Base-by-base conservation (phyloP, 371 early-diverging fungal genomes). In the Mucor sp. region DNA sequence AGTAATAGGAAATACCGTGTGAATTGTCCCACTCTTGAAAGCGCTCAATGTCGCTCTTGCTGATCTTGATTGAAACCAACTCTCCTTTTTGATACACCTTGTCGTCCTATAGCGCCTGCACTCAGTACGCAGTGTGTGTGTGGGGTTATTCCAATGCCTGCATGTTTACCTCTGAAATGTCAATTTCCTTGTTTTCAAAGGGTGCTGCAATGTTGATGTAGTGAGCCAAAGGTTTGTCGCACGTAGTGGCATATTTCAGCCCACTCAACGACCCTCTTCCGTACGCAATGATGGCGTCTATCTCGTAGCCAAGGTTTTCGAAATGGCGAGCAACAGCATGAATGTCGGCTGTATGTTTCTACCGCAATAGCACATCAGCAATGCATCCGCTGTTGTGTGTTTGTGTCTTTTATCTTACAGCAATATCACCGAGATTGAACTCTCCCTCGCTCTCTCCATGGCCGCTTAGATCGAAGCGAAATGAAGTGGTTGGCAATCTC, bases 381-480 rank as follows among this genome's bases (percentile, higher is more conserved):
- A 50, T 47, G 27, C 27, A 53, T 53, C 14, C 15, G 44, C 21
- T 33, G 32, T 2, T 19, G 3, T 35, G 37, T 57, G 2, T 39
- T 23, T 57, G 2, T 39, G 25, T 59, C 6, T 14, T 14, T 11
- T 4, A 30, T 32, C 23, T 68, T 64, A 71, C 84, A 21, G 58
- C 66, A 65, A 83, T 78, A 62, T 82, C 72, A 21, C 77, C 76
- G 58, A 71, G 78, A n/a, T 76, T 73, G 28, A 80, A 62, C 39
- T 79, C 17, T 25, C 84, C 87, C 21, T 81, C 79, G 41, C 80
- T 81, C 1, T 86, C 81, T 14, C 84, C 84, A 57, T 82, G 71
- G 19, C 86, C 86, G 28, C 79, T 70, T 63, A 84, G 76, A 58
- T 85, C 85, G 64, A 86, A 85, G 8, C 87, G 84, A 58, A 83